phyloP scores from a whole-genome alignment of 257 asterid species.

The Scutellaria minor region DNA sequence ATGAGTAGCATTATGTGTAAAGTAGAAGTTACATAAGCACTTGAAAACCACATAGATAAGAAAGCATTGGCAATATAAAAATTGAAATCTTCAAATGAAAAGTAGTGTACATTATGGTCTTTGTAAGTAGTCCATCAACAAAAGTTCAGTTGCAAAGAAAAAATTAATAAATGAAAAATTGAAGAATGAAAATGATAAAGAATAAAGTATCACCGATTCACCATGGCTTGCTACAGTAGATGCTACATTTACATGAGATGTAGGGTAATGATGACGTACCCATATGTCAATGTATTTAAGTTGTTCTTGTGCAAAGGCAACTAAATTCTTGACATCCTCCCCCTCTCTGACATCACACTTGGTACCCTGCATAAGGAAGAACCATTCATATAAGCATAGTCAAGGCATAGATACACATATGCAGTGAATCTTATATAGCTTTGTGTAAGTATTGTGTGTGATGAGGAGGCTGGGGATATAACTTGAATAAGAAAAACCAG shows the following conservation, averaged over 20 bases:
- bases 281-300: slow-evolving; percentile 84
- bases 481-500: slow-evolving; percentile 16
- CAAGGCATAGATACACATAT: slow-evolving; percentile 19
- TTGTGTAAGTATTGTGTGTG: neutral
- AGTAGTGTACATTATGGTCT: neutral
- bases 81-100: slow-evolving; percentile 12
- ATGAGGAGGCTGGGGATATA: slow-evolving; percentile 7
- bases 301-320: slow-evolving; percentile 71
- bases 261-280: slow-evolving; percentile 53
- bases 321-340: slow-evolving; percentile 71
- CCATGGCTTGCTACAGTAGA: neutral
- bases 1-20: neutral
- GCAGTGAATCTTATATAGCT: neutral
- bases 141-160: neutral
- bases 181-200: neutral
- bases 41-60: neutral
- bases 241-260: slow-evolving; percentile 6
- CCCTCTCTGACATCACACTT: slow-evolving; percentile 86
- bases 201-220: neutral
- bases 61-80: neutral
- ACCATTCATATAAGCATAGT: slow-evolving; percentile 26
- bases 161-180: neutral
- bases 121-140: neutral
- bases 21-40: neutral
- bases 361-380: slow-evolving; percentile 73